phyloP scores from a whole-genome alignment of 2,329 filamentous ascomycete genomes.

The Samsoniella hepiali region DNA sequence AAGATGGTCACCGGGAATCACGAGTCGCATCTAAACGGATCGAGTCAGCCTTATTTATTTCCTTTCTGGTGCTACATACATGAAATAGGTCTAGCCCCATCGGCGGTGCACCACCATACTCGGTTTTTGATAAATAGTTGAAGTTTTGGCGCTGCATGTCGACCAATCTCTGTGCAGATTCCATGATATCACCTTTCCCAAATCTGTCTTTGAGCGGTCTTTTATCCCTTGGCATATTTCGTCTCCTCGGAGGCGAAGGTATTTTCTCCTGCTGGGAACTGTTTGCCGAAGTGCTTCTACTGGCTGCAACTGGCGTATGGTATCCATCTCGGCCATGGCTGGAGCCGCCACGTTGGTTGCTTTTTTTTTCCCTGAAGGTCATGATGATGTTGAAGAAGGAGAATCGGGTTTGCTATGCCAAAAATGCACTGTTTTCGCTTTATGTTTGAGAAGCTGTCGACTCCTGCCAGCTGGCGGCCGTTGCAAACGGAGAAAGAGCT shows the following conservation, averaged over 20 bases:
- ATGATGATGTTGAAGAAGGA: not conserved
- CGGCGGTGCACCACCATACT: slow-evolving; percentile 3
- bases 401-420: not conserved
- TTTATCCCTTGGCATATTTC: not conserved
- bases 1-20: slow-evolving; percentile 30
- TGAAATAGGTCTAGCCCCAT: slow-evolving; percentile 12
- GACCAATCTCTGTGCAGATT: slow-evolving; percentile 1
- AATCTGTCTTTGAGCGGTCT: not conserved
- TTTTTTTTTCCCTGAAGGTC: not conserved
- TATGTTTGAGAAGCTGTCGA: not conserved
- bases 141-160: slow-evolving; percentile 22
- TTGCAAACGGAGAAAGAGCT: not conserved
- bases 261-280: not conserved
- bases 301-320: not conserved
- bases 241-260: not conserved
- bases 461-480: slow-evolving; percentile 22
- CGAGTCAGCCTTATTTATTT: not conserved
- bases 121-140: slow-evolving; percentile 21
- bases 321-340: not conserved
- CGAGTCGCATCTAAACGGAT: slow-evolving; percentile 24
- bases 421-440: not conserved
- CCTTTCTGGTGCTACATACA: not conserved
- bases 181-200: slow-evolving; percentile 3
- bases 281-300: not conserved
- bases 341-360: not conserved